A percentile compares a stretch with the other conserved stretches of the same genome.
These are phyloP conservation scores for Escovopsis weberi DNA, from an alignment of 2,329 filamentous ascomycete species.

Conservation along the genomic window DNA sequence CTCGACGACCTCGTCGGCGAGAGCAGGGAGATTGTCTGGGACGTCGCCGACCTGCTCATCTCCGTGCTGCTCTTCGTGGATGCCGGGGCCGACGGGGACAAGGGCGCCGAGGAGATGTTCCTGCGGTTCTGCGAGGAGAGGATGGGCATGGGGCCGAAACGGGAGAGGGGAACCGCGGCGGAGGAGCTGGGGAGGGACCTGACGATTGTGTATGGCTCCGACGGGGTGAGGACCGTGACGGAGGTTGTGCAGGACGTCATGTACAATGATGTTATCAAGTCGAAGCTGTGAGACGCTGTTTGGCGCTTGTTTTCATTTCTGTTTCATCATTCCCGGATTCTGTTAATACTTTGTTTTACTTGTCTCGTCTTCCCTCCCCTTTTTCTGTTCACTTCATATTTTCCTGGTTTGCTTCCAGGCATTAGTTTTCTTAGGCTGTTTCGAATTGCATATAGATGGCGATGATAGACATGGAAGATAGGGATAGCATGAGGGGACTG, in stretches of 20 bases:
- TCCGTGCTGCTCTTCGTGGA: constrained; percentile 29
- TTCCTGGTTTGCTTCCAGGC: too few species aligned
- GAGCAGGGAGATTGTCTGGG: constrained; percentile 30
- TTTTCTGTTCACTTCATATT: neutral
- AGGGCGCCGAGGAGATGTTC: constrained; percentile 24
- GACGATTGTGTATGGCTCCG: constrained; percentile 22
- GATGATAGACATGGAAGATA: too few species aligned
- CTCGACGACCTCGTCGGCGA: constrained; percentile 29
- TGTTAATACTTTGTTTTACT: neutral
- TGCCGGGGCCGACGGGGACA: constrained; percentile 20
- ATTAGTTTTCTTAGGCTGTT: too few species aligned
- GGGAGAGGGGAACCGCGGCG: constrained; percentile 7
- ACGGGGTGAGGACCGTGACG: constrained; percentile 3
- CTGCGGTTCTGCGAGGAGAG: constrained; percentile 22
- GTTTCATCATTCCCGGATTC: neutral
- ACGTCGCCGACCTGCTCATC: constrained; percentile 28
- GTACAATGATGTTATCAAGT: neutral
- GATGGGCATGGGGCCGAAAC: constrained; percentile 6
- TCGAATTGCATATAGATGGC: too few species aligned
- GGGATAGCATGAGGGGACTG: too few species aligned
- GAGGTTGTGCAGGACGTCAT: constrained; percentile 11
- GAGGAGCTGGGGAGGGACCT: constrained; percentile 19
- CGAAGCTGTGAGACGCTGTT: constrained; percentile 2
- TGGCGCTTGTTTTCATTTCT: neutral
- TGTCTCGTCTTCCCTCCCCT: neutral